phyloP scores from a whole-genome alignment of 345 rosid species.

The Populus nigra region DNA sequence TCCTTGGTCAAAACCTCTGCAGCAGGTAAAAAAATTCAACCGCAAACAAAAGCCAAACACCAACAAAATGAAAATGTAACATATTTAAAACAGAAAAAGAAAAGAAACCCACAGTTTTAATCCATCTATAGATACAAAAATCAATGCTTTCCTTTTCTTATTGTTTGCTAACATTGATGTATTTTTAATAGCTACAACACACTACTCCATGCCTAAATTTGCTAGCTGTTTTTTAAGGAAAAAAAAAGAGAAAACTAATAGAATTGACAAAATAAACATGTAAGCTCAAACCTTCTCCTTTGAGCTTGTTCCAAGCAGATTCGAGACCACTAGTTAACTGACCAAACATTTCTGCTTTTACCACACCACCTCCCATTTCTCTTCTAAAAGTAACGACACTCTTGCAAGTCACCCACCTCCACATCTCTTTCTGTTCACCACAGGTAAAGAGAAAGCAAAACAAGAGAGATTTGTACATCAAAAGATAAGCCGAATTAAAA shows the following conservation, averaged over 20 bases:
- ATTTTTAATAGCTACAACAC: neutral
- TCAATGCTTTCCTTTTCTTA: neutral
- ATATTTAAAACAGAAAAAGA: neutral
- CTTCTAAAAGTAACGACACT: constrained; percentile 40
- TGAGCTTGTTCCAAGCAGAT: constrained; percentile 95
- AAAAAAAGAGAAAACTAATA: neutral
- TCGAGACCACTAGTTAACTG: constrained; percentile 93
- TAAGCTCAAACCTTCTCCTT: constrained; percentile 73
- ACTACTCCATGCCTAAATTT: neutral
- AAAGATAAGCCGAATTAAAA: neutral
- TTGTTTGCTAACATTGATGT: neutral
- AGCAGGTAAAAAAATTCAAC: constrained; percentile 12
- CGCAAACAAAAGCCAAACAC: neutral
- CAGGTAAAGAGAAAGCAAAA: neutral
- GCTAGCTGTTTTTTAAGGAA: neutral
- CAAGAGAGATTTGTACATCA: neutral
- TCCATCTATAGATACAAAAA: neutral
- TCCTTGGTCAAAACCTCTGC: constrained; percentile 91
- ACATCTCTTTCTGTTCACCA: constrained; percentile 49
- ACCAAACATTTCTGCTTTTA: constrained; percentile 94
- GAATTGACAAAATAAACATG: neutral
- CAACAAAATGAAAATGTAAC: neutral
- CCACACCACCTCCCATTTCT: constrained; percentile 28
- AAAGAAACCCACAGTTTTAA: neutral
- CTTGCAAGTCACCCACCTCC: constrained; percentile 64